Evolutionary conservation across 1,139 yeast species (phyloP), one percentile per base, ranked within the genome.

Genomic region (Zhuliangozyma blackwelliae): DNA sequence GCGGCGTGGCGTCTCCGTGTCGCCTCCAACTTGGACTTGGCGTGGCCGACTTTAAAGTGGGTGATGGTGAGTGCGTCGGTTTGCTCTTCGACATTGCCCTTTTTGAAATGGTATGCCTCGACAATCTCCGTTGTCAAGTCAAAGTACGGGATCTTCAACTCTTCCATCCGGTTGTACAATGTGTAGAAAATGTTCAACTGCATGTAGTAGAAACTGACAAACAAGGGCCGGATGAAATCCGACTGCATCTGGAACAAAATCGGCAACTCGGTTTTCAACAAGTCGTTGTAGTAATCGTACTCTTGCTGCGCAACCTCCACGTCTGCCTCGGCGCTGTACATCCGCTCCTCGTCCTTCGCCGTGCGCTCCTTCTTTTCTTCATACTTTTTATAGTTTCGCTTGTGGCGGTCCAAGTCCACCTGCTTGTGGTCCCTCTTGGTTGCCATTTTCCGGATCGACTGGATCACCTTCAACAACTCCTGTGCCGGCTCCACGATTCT

Each of bases 141-240:
- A 63, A 92, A 92, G 65, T 92, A 90, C 10, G 97, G 96, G 47
- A 92, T 92, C 67, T 92, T 89, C 84, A 90, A 81, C 59, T 88
- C 96, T 63, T 90, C 96, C 88, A 92, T 87, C 51, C 86, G 76
- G 54, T 75, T 83, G 68, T 86, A 90, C 46, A 92, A 69, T 0
- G 97, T 89, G 71, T 92, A 92, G 64, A 89, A 92, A 43, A 92
- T 88, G 68, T 92, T 92, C 67, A 92, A 76, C 67, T 92, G 99
- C 97, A 94, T 92, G 72, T 82, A 92, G 67, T 92, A 92, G 61
- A 92, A 82, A 41, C 94, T 82, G 50, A 90, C 95, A 65, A 92
- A 94, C 53, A 92, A 69, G 10, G 98, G 98, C 54, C 79, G 82
- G 57, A 92, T 90, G 58, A 92, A 88, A 51, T 89, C 95, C 8